Base-by-base conservation (phyloP, 371 early-diverging fungal species). In the Rhizopus microsporus region DNA sequence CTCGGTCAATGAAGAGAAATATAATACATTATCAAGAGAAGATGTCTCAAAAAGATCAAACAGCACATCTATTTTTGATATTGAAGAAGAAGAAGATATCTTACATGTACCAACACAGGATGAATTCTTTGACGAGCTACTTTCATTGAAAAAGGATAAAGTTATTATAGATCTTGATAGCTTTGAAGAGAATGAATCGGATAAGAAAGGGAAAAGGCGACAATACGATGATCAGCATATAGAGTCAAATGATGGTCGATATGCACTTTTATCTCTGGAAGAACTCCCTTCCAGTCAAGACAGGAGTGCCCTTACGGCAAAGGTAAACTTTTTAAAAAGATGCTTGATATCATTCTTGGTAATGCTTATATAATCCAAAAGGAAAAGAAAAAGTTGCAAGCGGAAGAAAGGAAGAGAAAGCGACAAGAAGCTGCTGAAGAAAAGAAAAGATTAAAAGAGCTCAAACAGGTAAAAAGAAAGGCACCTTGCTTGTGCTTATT, bases 371-470 rank as follows among this genome's bases (percentile, higher is more conserved):
- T 46, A 12, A n/a, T 16, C 7, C 3, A 16, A 13, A 48, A 57
- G 44, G 57, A 65, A 39, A 31, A 39, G 31, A 56, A 39, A n/a
- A 57, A 45, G 7, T 23, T 51, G 17, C 43, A 61, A 38, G 34
- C 45, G 6, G 34, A 55, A 16, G 51, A 59, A 56, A 51, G 35
- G 42, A 67, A 55, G n/a, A 32, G 51, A 65, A 54, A 66, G 56
- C 46, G 70, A 64, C 44, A 44, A 33, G 52, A 57, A 63, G 38
- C 60, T 61, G 69, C 56, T 34, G 50, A 60, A 59, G 63, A 59
- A 48, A 59, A 51, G 46, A 65, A 69, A 54, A 61, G 57, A 59
- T 6, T 39, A n/a, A 51, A 54, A 30, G 56, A 65, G 31, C 42
- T 56, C 15, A 60, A 54, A 7, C 60, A 67, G 45, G 67, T 60